phyloP scores from a whole-genome alignment of 257 asterid genomes.

The Solanum sejunctum region DNA sequence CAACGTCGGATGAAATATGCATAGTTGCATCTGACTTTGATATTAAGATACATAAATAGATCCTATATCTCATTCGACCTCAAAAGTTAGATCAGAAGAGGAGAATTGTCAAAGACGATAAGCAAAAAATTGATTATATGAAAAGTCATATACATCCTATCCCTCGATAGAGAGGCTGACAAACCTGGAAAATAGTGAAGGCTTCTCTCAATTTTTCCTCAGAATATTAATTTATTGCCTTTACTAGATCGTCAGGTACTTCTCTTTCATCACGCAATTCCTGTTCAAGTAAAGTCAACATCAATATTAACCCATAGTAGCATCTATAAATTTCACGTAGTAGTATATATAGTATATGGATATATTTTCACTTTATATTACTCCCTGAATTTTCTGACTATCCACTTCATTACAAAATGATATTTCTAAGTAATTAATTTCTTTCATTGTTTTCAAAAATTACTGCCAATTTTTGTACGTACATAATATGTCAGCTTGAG shows the following conservation, averaged over 20 bases:
- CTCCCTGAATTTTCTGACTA: background rate
- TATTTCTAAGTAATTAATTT: background rate
- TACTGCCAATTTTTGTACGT: background rate
- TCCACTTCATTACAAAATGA: background rate
- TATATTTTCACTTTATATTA: background rate
- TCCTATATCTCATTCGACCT: too few relatives aligned
- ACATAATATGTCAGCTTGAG: background rate
- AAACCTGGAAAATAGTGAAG: constrained; percentile 11
- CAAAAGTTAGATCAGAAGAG: too few relatives aligned
- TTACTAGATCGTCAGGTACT: constrained; percentile 3
- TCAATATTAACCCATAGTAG: background rate
- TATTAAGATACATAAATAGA: too few relatives aligned
- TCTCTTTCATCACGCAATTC: background rate
- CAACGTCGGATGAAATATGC: background rate
- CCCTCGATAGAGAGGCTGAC: constrained; percentile 29
- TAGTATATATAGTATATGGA: background rate
- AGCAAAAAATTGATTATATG: background rate
- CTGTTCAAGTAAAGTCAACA: constrained; percentile 13
- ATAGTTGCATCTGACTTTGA: too few relatives aligned
- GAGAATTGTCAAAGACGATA: too few relatives aligned
- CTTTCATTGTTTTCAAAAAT: background rate
- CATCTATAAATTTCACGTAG: background rate
- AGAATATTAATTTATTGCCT: background rate
- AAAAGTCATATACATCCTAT: background rate
- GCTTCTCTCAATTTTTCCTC: constrained; percentile 14